Base-by-base conservation (phyloP, 768 basidiomycete genomes). In the Trametopsis cervina region DNA sequence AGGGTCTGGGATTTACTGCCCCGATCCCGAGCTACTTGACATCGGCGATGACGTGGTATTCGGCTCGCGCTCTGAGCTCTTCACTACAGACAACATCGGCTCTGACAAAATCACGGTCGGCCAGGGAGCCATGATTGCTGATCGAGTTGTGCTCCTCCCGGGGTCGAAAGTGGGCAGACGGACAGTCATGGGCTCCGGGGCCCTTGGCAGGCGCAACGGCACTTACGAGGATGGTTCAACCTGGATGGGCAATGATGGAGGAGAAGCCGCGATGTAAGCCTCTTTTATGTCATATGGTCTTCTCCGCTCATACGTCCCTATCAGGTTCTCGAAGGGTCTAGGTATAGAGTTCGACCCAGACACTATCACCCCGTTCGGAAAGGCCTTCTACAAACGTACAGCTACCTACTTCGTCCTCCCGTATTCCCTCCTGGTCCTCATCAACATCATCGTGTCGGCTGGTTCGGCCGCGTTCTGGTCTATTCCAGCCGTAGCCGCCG, bases 91-190 rank as follows among this genome's bases (percentile, higher is more conserved):
- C 55, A 58, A 64, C 17, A 46, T 70, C 18, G 74, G 74, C 11
- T 58, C 71, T 10, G 63, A 54, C 10, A 69, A 63, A 46, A 69
- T 75, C 39, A 56, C 60, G 7, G 68, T 75, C 48, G 68, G 60
- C n/a, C 60, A 60, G 36, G 74, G 74, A 65, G 72, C 73, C 22
- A 75, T 74, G 74, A 69, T 75, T 25, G 73, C 73, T n/a, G 74
- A 75, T 55, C 69, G 72, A 4, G 69, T 70, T 5, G 66, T 75
- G 2, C 61, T 75, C n/a, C 63, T 73, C 18, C 74, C 74, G 9
- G 68, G 69, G 35, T 65, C 67, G 17, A 60, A 56, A 11, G 61
- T 75, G 22, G 71, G 74, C 10, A 47, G 57, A 23, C 59, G 65
- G 23, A 66, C 72, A 13, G 69, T 74, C 13, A 73, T 74, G 70